Evolutionary conservation across 176 grass and related monocot genomes (phyloP).

Genomic region (Echinochloa phyllopogon): DNA sequence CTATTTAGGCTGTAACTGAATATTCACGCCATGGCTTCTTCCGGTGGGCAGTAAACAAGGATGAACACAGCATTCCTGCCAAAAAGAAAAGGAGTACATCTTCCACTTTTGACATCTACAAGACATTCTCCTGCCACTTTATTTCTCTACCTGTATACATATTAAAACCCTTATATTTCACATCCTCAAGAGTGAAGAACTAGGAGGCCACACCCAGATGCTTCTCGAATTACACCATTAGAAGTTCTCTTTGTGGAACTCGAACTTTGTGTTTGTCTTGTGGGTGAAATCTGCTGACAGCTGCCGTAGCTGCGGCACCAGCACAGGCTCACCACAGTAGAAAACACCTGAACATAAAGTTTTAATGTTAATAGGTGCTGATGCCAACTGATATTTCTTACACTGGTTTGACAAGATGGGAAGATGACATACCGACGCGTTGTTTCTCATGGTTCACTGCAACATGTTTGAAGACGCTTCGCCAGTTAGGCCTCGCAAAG

Average conservation of each 20-base stretch:
- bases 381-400: not conserved
- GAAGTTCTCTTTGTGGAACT: constrained; percentile 99
- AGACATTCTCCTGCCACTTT: not conserved
- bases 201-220: not conserved
- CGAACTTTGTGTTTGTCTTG: constrained; percentile 88
- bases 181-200: constrained; percentile 1
- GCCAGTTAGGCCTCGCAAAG: constrained; percentile 93
- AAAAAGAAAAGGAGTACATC: not conserved
- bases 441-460: constrained; percentile 72
- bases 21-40: not conserved
- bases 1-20: not conserved
- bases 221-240: constrained; percentile 25
- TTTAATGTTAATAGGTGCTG: constrained; percentile 32
- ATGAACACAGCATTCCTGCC: not conserved
- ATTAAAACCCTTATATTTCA: constrained; percentile 36
- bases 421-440: constrained; percentile 66
- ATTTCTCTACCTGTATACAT: constrained; percentile 30
- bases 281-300: constrained; percentile 84
- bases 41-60: not conserved
- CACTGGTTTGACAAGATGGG: not conserved
- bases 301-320: constrained; percentile 72
- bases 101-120: not conserved
- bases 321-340: constrained; percentile 87
- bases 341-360: constrained; percentile 78
- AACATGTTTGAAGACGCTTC: constrained; percentile 85